Evolutionary conservation across 331 rosid genomes (phyloP).

Genomic region (Pyracantha coccinea): DNA sequence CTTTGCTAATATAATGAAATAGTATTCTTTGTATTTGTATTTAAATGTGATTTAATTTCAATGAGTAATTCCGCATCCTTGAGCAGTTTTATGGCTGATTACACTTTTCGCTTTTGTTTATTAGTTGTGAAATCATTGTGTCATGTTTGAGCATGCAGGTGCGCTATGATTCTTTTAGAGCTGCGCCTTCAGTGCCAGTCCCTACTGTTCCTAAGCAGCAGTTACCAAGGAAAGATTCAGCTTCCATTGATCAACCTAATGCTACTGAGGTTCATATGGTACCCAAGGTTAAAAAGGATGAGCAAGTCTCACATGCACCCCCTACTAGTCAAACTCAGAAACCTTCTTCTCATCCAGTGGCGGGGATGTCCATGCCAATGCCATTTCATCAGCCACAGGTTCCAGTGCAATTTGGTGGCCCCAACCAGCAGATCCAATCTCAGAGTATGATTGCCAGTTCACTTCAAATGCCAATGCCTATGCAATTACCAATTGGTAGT

Average conservation of each 20-base stretch:
- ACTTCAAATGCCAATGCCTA: conserved; percentile 52
- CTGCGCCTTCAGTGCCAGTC: conserved; percentile 44
- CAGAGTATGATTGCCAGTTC: conserved; percentile 62
- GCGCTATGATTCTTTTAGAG: conserved; percentile 42
- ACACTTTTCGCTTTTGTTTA: not conserved
- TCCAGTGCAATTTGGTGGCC: conserved; percentile 66
- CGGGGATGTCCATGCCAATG: conserved; percentile 57
- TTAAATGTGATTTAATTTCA: not conserved
- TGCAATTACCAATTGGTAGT: conserved; percentile 57
- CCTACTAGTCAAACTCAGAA: conserved; percentile 53
- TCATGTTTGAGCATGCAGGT: conserved; percentile 38
- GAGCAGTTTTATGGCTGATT: not conserved
- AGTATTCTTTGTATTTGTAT: not conserved
- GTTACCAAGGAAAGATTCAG: conserved; percentile 48
- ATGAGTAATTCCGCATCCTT: not conserved
- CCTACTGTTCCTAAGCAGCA: conserved; percentile 68
- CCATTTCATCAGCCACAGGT: conserved; percentile 62
- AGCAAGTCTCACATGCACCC: conserved; percentile 33
- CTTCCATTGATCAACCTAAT: conserved; percentile 31
- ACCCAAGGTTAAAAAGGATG: conserved; percentile 48
- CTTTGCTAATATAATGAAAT: not conserved
- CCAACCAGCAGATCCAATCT: conserved; percentile 65
- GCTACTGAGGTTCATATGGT: conserved; percentile 33
- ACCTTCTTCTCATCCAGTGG: conserved; percentile 45
- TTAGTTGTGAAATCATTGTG: not conserved